phyloP scores from a whole-genome alignment of 73 alveolate species.

The Tetrahymena elliotti region DNA sequence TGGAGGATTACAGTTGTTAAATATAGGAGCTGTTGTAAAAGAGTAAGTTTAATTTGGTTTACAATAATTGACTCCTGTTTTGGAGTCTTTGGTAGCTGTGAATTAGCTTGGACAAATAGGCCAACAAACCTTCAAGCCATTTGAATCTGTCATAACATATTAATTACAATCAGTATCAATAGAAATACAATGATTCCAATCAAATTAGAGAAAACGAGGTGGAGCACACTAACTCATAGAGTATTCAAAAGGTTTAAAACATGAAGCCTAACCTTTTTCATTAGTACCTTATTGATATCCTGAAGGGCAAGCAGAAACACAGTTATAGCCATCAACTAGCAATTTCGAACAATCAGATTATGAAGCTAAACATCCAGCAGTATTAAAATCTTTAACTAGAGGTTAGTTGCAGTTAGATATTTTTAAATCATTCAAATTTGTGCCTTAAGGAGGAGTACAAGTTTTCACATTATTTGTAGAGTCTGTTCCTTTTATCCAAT shows the following conservation, averaged over 20 bases:
- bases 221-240: neutral
- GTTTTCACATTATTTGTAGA: neutral
- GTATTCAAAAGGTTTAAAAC: neutral
- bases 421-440: neutral
- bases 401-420: neutral
- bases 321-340: neutral
- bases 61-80: neutral
- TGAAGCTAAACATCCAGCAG: neutral
- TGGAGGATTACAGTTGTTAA: neutral
- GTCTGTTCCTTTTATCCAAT: neutral
- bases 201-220: neutral
- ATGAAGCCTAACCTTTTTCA: neutral
- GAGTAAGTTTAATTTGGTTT: neutral
- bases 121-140: neutral
- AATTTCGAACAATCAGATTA: neutral
- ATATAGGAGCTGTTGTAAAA: neutral
- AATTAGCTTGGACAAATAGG: neutral
- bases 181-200: neutral
- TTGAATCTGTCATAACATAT: neutral
- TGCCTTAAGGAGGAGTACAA: neutral
- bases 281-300: neutral
- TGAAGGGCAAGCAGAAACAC: neutral
- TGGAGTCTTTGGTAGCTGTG: neutral
- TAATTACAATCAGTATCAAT: neutral
- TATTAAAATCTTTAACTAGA: neutral